Base-by-base conservation (phyloP, 1,284 basidiomycete genomes). In the Grifola frondosa region DNA sequence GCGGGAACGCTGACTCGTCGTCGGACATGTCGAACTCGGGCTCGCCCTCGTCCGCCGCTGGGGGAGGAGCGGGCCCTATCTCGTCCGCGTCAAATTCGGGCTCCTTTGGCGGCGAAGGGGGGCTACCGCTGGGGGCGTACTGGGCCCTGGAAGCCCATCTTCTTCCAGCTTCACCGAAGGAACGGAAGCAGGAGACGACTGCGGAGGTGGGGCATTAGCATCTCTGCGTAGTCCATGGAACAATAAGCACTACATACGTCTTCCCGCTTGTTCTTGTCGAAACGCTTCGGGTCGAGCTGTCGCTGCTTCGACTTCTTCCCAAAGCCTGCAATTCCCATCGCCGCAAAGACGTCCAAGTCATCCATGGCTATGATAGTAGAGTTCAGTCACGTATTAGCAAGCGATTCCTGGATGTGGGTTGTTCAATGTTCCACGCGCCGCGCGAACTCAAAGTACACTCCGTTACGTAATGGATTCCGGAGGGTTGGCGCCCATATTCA, bases 251-350 rank as follows among this genome's bases (percentile, higher is more conserved):
- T 5, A 37, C 54, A 39, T 44, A 65, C 74, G 60, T 77, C 76
- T 38, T 67, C 71, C 37, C 84, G 75, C 64, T 82, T 88, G 60
- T 74, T 84, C 64, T 80, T 85, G 64, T 90, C 86, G 54, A 90
- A 90, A 46, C 85, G 70, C 16, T 73, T 65, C 21, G 81, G 80
- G 59, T 88, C 84, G 17, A 89, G 73, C 57, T 77, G 68, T 48
- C 73, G 78, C 65, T 81, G 83, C 60, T 80, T 78, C 21, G 66
- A 57, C 40, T 80, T 65, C 64, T 88, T 90, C 16, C 88, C 88
- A 61, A 91, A 91, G 30, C 85, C 84, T 52, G 79, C 57, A 47
- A 91, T 87, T 9, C 88, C 88, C 87, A 91, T 90, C 12, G 84
- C 78, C 6, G 84, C 80, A 53, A 90, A 74, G 22, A 89, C 66